Base-by-base conservation (phyloP, 129 eudicot species). In the Saussurea involucrata region DNA sequence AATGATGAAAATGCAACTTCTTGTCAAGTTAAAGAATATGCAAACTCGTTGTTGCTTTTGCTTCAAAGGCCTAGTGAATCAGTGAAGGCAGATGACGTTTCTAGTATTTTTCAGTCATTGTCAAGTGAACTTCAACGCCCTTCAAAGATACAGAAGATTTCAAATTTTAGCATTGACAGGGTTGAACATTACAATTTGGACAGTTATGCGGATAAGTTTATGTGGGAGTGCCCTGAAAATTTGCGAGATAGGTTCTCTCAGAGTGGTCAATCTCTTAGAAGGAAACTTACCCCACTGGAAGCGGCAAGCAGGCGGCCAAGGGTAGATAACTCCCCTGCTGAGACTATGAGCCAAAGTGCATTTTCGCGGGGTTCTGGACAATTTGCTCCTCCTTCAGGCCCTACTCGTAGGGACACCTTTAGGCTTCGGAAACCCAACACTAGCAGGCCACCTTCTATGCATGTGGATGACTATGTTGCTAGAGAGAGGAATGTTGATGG, bases 381-480 rank as follows among this genome's bases (percentile, higher is more conserved):
- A 5, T 72, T 87, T 67, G 34, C 87, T 13, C 77, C 85, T 7
- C 82, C 97, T 63, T 80, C 89, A 2, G 96, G 87, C 13, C 92
- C 97, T 3, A 86, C 96, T 44, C 97, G 99, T 13, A 87, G 99
- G 78, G 99, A 95, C 67, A 85, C 86, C 34, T 91, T 94, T 78
- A 83, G 98, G 71, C 93, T 88, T 71, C 97, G 99, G 34, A 95
- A 95, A 87, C 99, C 99, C 44, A 92, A 95, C 73, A 95, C 97
- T 25, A 95, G 99, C 87, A 84, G 99, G 85, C 99, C 99, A 8
- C 97, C 99, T 73, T 95, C 99, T 40, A 92, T 90, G 99, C 99
- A 95, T 64, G 97, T 95, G 71, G 99, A 95, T 81, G 99, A 95
- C 78, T 95, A 95, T 80, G 96, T 95, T 83, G 99, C 99, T 10